phyloP scores from a whole-genome alignment of 192 early-diverging fungal genomes.

The Geranomyces michiganensis region DNA sequence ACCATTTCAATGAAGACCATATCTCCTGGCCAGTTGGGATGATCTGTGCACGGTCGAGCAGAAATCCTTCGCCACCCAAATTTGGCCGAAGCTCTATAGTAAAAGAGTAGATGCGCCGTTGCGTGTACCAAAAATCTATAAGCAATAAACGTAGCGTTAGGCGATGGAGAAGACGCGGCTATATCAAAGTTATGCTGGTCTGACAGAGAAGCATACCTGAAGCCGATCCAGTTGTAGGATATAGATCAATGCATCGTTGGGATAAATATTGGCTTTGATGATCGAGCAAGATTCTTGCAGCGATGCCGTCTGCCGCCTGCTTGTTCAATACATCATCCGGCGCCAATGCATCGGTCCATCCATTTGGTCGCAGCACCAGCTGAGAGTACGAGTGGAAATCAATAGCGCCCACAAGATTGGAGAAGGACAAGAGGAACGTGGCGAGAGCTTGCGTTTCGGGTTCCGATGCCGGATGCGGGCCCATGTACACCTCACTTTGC shows the following conservation, averaged over 20 bases:
- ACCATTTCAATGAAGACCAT: neutral
- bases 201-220: neutral
- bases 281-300: slow-evolving; percentile 32
- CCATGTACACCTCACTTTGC: slow-evolving; percentile 55
- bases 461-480: slow-evolving; percentile 48
- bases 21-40: slow-evolving; percentile 46
- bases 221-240: slow-evolving; percentile 56
- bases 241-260: slow-evolving; percentile 55
- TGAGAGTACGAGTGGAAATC: slow-evolving; percentile 61
- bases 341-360: slow-evolving; percentile 49
- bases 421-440: slow-evolving; percentile 48
- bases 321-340: slow-evolving; percentile 47
- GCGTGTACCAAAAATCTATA: slow-evolving; percentile 60
- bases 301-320: slow-evolving; percentile 45
- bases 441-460: slow-evolving; percentile 56
- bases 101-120: slow-evolving; percentile 50
- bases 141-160: too few relatives aligned
- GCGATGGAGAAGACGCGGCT: too few relatives aligned
- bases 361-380: slow-evolving; percentile 61
- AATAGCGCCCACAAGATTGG: slow-evolving; percentile 55
- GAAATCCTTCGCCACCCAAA: slow-evolving; percentile 45
- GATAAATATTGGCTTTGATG: slow-evolving; percentile 55
- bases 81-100: slow-evolving; percentile 60
- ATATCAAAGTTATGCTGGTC: neutral
- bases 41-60: slow-evolving; percentile 60